A percentile compares a stretch with the other conserved stretches of the same genome.
These are phyloP conservation scores for Ceratocystiopsis sp. DNA, from an alignment of 2,329 filamentous ascomycete species.

Conservation along the genomic window DNA sequence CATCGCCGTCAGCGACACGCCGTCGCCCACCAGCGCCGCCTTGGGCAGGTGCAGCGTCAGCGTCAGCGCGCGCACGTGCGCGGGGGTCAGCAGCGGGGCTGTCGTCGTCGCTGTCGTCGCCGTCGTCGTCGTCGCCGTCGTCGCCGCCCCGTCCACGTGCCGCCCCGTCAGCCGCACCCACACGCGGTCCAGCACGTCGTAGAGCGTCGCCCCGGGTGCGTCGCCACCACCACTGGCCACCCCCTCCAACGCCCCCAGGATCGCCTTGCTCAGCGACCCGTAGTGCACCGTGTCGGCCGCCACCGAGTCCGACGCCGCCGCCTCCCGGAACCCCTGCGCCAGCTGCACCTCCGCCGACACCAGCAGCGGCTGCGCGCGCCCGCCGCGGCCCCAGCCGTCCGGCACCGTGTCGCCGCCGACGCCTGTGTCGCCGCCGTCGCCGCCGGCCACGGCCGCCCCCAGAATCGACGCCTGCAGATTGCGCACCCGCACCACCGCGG, in stretches of 20 bases:
- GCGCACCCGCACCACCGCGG: conserved; percentile 38
- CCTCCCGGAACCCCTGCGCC: conserved; percentile 30
- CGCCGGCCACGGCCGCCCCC: conserved; percentile 27
- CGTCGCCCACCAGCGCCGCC: conserved; percentile 28
- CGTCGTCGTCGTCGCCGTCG: conserved; percentile 7
- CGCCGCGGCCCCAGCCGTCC: conserved; percentile 52
- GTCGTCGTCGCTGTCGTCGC: conserved; percentile 10
- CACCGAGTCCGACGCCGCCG: conserved; percentile 44
- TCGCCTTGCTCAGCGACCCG: conserved; percentile 48
- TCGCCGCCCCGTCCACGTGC: conserved; percentile 15
- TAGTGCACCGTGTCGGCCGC: conserved; percentile 61
- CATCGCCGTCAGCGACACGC: conserved; percentile 8
- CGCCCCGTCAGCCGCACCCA: conserved; percentile 22
- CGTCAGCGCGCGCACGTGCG: conserved; percentile 26
- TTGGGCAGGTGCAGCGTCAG: conserved; percentile 46
- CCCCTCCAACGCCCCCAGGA: conserved; percentile 35
- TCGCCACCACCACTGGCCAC: conserved; percentile 16
- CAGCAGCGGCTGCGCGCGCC: conserved; percentile 42
- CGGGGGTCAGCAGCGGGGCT: conserved; percentile 17
- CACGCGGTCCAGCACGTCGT: conserved; percentile 20
- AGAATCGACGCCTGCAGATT: conserved; percentile 43
- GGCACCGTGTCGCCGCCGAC: conserved; percentile 16
- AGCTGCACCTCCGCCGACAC: conserved; percentile 45
- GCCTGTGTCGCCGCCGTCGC: conserved; percentile 49
- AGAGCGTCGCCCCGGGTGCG: conserved; percentile 4